Base-by-base conservation (phyloP, 1,284 basidiomycete species). In the Cryptococcus sp. region DNA sequence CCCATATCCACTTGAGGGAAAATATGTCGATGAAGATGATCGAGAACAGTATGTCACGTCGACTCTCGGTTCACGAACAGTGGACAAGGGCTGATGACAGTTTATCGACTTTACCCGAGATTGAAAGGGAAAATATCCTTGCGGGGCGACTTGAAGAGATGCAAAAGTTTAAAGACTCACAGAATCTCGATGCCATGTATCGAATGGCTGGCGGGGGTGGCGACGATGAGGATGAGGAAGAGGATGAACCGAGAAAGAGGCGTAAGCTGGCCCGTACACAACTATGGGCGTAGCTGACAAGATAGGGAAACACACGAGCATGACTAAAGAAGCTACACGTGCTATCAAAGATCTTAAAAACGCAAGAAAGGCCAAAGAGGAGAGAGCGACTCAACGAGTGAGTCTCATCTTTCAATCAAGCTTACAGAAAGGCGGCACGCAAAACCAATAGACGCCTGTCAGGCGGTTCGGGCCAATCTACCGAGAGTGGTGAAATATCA, bases 1-100 rank as follows among this genome's bases (percentile, higher is more conserved):
- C 61, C 85, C 85, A 4, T 97, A 91, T 69, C 92, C 91, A 0
- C 77, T 94, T 19, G 92, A 96, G 63, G 90, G 89, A 44, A 90
- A 91, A 73, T 97, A 89, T 70, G 82, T 83, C 53, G 83, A 91
- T 64, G 88, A 90, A 62, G 80, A 78, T 3, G 93, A 97, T 71
- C 83, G 87, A 66, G 82, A 86, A 60, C 76, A 80, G 88, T 91
- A 41, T 41, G 39, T 36, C 39, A 7, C 11, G 9, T n/a, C 11
- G 2, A 18, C 25, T 19, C 46, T 52, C 46, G 46, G 24, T 45
- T 62, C 57, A 49, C n/a, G 14, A 9, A 34, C 5, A 11, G 54
- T 55, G 58, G 60, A 64, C 57, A 67, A 67, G 54, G 42, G 37
- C 37, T 48, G n/a, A 25, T 34, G 18, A 57, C 67, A 94, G 91